Base-by-base conservation (phyloP, 2,329 filamentous ascomycete genomes). In the Botrytis pseudocinerea region DNA sequence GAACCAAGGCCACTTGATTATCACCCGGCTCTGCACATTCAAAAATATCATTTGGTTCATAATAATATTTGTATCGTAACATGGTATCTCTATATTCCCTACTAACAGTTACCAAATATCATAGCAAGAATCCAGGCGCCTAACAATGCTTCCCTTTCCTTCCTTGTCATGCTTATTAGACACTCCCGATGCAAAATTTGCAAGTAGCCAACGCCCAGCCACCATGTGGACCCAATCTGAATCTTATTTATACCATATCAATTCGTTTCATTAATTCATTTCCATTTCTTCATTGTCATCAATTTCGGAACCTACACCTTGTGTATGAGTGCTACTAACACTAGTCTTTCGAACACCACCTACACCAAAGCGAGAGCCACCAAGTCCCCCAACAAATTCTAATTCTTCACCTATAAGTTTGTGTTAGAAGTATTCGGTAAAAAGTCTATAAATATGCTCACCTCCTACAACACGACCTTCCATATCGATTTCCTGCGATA, bases 391-490 rank as follows among this genome's bases (percentile, higher is more conserved):
- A 25, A 85, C 86, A 74, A 85, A 80, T 73, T 81, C 80, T 6
- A 82, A 71, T 76, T 81, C 80, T 44, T 81, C 80, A 7, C 79
- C 79, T 80, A 76, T 64, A 69, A n/a, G 54, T 65, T 71, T 20
- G 40, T 72, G 73, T 78, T 74, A 78, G 72, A 74, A 69, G 74
- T 76, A 57, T 72, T 71, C 16, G 69, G 44, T 59, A 71, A 76
- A 22, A 12, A 54, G 51, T 73, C 48, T 73, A 70, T 44, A 44
- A 35, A 38, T 28, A 87, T 98, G 94, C 75, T 97, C 93, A 61
- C 95, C 95, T 70, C 92, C 92, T 9, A 98, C 87, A 10, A 99
- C 92, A 40, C 95, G 88, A n/a, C 95, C 94, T 80, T 98, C 96
- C 78, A 91, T 92, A 82, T 98, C 94, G 61, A 97, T 93, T 81